phyloP scores from a whole-genome alignment of 345 rosid genomes.

The Gossypioides kirkii region DNA sequence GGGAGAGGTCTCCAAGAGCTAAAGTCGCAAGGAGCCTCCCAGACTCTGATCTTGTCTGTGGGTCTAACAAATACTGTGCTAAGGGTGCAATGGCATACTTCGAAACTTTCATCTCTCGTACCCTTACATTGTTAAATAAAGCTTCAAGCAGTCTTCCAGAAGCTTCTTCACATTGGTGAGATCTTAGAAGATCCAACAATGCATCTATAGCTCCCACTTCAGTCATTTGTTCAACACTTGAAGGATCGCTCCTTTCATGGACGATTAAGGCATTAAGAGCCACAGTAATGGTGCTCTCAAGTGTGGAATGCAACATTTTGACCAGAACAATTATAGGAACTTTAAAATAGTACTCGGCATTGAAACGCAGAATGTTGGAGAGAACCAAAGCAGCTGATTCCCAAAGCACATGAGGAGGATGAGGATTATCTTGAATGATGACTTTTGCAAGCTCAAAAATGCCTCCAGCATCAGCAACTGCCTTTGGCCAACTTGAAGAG shows the following conservation, averaged over 20 bases:
- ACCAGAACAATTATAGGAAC: constrained; percentile 78
- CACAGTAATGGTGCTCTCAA: constrained; percentile 57
- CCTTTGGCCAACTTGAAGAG: constrained; percentile 81
- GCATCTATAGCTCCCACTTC: constrained; percentile 76
- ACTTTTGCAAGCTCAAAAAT: constrained; percentile 78
- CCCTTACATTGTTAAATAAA: constrained; percentile 69
- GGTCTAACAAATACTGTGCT: constrained; percentile 83
- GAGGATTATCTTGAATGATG: constrained; percentile 84
- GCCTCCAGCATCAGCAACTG: constrained; percentile 82
- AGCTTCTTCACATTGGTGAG: constrained; percentile 87
- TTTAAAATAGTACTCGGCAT: constrained; percentile 58
- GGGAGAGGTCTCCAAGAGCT: constrained; percentile 86
- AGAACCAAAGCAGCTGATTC: constrained; percentile 83
- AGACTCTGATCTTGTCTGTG: constrained; percentile 77
- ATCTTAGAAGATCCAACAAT: constrained; percentile 62
- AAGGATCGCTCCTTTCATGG: constrained; percentile 60
- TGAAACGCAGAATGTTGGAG: constrained; percentile 51
- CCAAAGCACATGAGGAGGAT: constrained; percentile 72
- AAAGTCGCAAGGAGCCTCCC: constrained; percentile 80
- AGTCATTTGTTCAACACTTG: constrained; percentile 74
- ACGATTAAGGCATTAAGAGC: constrained; percentile 67
- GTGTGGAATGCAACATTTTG: constrained; percentile 65
- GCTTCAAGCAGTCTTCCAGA: constrained; percentile 83
- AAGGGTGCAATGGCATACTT: constrained; percentile 81
- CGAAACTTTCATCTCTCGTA: constrained; percentile 75